Base-by-base conservation (phyloP, 148 eudicot species). In the Amaranthus cruentus region DNA sequence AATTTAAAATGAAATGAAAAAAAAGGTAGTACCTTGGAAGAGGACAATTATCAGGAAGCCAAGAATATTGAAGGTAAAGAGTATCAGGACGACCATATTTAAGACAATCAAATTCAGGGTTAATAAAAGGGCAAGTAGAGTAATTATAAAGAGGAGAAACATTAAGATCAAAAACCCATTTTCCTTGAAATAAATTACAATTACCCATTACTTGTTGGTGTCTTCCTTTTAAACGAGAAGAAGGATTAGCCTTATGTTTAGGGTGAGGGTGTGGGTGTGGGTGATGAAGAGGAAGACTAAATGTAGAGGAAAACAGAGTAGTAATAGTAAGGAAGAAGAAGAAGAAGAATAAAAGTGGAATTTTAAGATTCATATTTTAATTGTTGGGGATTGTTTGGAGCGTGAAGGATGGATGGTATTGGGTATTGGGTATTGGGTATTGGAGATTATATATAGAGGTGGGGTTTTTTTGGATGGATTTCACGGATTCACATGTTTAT, bases 31-130 rank as follows among this genome's bases (percentile, higher is more conserved):
- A 93, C 98, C 94, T 93, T 55, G 98, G 92, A 53, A 93, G 67
- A 80, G 52, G 47, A 73, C 98, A 93, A 55, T 75, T 80, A 66
- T 93, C 88, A 38, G 98, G 98, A 47, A 78, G 75, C 98, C 98
- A 93, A 6, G 90, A 70, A 55, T 79, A 93, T 71, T 86, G 82
- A 76, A 90, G 96, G 70, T 76, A 93, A 55, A 73, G 81, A 14
- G 42, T 87, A 82, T 93, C 98, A 52, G 96, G 90, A 48, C 98
- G 82, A 3, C 96, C 98, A 76, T 87, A 85, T 51, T 88, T 93
- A 28, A 83, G 74, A 74, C 98, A 93, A 75, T 93, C 85, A 50
- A 93, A 93, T 60, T 93, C 94, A 3, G 92, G 83, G 78, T 87
- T 88, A 21, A 86, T 84, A 71, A 87, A 93, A 0, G 98, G 92